Evolutionary conservation across 805 yeast species (phyloP), one percentile per base, ranked within the genome.

Genomic region (Kuraishia cidri): DNA sequence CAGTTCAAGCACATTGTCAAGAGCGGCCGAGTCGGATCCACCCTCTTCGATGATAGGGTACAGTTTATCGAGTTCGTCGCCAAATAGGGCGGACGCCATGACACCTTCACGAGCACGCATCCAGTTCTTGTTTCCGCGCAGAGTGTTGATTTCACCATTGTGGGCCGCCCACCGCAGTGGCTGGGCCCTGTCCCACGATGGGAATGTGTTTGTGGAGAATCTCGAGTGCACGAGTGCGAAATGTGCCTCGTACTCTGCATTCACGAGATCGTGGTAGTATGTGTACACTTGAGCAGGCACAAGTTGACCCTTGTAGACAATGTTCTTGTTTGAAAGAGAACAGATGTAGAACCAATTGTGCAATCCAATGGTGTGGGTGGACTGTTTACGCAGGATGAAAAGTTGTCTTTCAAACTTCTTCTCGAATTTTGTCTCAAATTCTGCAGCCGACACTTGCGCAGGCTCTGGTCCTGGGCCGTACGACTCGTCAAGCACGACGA

Each of bases 111-210:
- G 82, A 27, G 97, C 92, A 45, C 95, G 76, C 97, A 92, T 88
- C 97, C 97, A 92, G 63, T 90, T 90, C 62, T 90, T 92, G 73
- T 90, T 90, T 46, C 98, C 98, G 59, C 97, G 75, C 52, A 90
- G 64, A 26, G 98, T 90, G 62, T 90, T 90, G 58, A 90, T 92
- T 62, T 90, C 98, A 69, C 98, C 98, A 58, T 90, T 90, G 64
- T 90, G 98, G 25, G 98, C 98, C 21, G 95, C 85, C 81, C 94
- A 80, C 58, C 97, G 72, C 51, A 90, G 70, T 31, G 98, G 98
- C 62, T 90, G 98, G 16, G 98, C 97, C 61, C 98, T 77, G 62
- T 92, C 98, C 98, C 98, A 90, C n/a, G 96, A 86, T 30, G 98
- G 98, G 75, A 90, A 90, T 31, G 98, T 90, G 60, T 90, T 90